A percentile compares a stretch with the other conserved stretches of the same genome.
phyloP scores from a whole-genome alignment of 2,329 filamentous ascomycete species.

The Cercospora citrullina region DNA sequence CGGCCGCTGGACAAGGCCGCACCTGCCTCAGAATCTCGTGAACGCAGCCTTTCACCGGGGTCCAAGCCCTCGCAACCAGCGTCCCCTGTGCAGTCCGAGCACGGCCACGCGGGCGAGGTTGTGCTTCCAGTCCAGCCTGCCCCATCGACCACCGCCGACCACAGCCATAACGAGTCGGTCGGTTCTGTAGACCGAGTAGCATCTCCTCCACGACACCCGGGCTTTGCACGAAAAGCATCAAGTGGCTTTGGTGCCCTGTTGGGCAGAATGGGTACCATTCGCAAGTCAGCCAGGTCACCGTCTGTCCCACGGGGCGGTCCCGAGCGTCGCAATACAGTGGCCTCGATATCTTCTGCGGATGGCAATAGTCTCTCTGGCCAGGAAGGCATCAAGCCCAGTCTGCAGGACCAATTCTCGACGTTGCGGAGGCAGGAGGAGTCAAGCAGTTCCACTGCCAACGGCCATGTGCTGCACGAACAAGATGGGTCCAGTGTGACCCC shows the following conservation, averaged over 20 bases:
- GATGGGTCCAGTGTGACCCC: slow-evolving; percentile 14
- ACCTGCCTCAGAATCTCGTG: slow-evolving; percentile 8
- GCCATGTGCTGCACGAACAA: slow-evolving; percentile 20
- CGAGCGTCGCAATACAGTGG: slow-evolving; percentile 31
- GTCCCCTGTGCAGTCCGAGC: slow-evolving; percentile 44
- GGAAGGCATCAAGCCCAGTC: slow-evolving; percentile 40
- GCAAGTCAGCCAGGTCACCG: slow-evolving; percentile 58
- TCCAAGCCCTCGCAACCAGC: slow-evolving; percentile 32
- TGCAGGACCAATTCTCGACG: slow-evolving; percentile 50
- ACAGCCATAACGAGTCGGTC: slow-evolving; percentile 28
- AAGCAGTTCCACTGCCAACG: slow-evolving; percentile 27
- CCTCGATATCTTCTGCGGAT: slow-evolving; percentile 28
- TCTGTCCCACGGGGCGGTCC: slow-evolving; percentile 27
- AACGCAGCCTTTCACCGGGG: slow-evolving; percentile 24
- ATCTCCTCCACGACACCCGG: slow-evolving; percentile 44
- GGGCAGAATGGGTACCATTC: slow-evolving; percentile 59
- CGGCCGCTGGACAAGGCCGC: neutral
- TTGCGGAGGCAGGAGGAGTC: slow-evolving; percentile 50
- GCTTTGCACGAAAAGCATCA: slow-evolving; percentile 67
- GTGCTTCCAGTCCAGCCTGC: slow-evolving; percentile 62
- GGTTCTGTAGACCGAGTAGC: slow-evolving; percentile 24
- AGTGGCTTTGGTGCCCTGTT: slow-evolving; percentile 84
- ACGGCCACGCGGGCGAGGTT: slow-evolving; percentile 66
- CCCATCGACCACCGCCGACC: slow-evolving; percentile 38
- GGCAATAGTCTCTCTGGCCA: slow-evolving; percentile 30